Evolutionary conservation across 345 rosid genomes (phyloP).

Genomic region (Camelina neglecta): DNA sequence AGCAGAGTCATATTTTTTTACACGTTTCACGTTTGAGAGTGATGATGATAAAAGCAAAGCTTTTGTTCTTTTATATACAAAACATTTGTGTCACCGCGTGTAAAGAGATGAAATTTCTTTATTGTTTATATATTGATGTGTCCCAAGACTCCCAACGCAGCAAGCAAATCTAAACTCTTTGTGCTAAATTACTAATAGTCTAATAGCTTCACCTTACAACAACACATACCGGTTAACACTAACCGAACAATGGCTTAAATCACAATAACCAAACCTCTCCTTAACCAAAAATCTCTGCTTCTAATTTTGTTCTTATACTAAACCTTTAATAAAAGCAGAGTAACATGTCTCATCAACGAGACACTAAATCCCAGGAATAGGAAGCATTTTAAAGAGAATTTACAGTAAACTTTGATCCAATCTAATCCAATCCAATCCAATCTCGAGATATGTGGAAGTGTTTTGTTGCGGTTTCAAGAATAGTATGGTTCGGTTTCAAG

Average conservation of each 20-base stretch:
- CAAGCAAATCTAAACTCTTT: conserved; percentile 1
- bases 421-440: conserved; percentile 17
- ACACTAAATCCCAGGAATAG: conserved; percentile 19
- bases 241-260: conserved; percentile 30
- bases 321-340: conserved; percentile 25
- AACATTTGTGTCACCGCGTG: background rate
- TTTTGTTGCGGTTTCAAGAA: conserved; percentile 32
- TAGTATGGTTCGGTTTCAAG: conserved; percentile 32
- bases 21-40: conserved; percentile 32
- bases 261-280: conserved; percentile 15
- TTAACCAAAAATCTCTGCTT: conserved; percentile 35
- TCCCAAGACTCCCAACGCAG: background rate
- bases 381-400: conserved; percentile 15
- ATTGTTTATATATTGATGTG: too few relatives aligned
- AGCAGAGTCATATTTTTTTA: conserved; percentile 13
- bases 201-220: conserved; percentile 34
- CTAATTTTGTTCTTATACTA: conserved; percentile 18
- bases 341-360: conserved; percentile 14
- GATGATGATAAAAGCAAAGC: conserved; percentile 30
- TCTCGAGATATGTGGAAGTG: conserved; percentile 22
- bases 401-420: conserved; percentile 30
- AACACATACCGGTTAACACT: conserved; percentile 28
- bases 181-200: conserved; percentile 15
- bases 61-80: conserved; percentile 20
- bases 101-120: background rate